These are phyloP conservation scores for Hypsizygus ulmarius DNA, from an alignment of 1,284 basidiomycete genomes.

Conservation along the genomic window DNA sequence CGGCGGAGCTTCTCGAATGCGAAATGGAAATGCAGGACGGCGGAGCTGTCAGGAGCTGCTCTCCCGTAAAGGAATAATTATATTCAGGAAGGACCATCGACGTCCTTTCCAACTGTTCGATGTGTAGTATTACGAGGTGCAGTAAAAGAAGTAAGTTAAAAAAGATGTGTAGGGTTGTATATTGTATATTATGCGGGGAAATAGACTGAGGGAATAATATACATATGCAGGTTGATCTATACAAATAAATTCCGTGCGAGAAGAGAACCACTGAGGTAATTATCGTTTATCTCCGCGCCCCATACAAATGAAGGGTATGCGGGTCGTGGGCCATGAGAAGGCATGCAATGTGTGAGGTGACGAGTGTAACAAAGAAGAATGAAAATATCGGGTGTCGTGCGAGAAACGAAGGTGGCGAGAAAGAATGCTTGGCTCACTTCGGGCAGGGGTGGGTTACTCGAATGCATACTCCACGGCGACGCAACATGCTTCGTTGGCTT, in stretches of 20 bases:
- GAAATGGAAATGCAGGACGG: conserved; percentile 3
- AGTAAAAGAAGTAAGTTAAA: conserved; percentile 16
- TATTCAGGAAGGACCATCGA: neutral
- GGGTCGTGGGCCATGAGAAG: conserved; percentile 5
- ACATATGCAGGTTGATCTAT: conserved; percentile 17
- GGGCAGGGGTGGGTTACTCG: conserved; percentile 39
- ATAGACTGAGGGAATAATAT: conserved; percentile 9
- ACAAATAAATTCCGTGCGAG: conserved; percentile 10
- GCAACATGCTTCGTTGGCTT: conserved; percentile 63
- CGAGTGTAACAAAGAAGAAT: neutral
- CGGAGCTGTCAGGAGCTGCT: neutral
- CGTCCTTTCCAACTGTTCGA: too few relatives aligned
- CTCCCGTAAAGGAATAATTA: neutral
- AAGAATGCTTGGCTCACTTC: conserved; percentile 4
- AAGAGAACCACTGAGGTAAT: conserved; percentile 2
- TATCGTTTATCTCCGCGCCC: conserved; percentile 11
- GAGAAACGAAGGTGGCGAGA: conserved; percentile 8
- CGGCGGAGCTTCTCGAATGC: neutral
- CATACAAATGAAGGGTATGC: conserved; percentile 6
- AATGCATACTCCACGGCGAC: conserved; percentile 70
- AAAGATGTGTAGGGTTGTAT: conserved; percentile 8
- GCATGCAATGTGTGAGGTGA: conserved; percentile 7
- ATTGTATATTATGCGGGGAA: conserved; percentile 15
- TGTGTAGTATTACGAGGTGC: conserved; percentile 4
- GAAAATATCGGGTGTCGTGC: conserved; percentile 2